Base-by-base conservation (phyloP, 23 red algal genomes). In the Gracilariopsis chorda region DNA sequence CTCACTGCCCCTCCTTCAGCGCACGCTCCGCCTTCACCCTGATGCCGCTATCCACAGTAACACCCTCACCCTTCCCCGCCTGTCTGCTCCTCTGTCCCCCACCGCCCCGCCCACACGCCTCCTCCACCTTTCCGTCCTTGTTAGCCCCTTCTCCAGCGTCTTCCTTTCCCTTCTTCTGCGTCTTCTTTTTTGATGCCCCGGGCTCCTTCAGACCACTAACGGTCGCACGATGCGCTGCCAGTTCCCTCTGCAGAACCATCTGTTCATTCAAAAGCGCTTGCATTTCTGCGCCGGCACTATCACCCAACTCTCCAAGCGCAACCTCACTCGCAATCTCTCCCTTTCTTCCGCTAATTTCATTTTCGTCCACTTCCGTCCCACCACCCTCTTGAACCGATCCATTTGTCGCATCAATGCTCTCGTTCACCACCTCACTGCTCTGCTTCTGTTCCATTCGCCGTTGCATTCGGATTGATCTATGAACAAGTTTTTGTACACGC, bases 381-480 rank as follows among this genome's bases (percentile, higher is more conserved):
- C 32, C 53, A n/a, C 29, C n/a, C 8, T 43, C 77, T 0, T 51
- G 3, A 6, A n/a, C 75, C 25, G 24, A 51, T 29, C 48, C 48
- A 30, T 40, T 57, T 17, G 80, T 65, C 59, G 52, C 34, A 30
- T 30, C 82, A 19, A 40, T 23, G 19, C 82, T 13, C 14, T 35
- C 82, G 30, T 33, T 45, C 44, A 41, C 78, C 23, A 40, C 30
- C 78, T 30, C 78, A 19, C 35, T 11, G 52, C 53, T 47, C 43
- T 87, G 60, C 48, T 46, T 30, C 62, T 87, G 82, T 30, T 87
- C 62, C 42, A 87, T 29, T 14, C 65, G 61, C 45, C 64, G 59
- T 35, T 87, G 52, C 82, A 87, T 55, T 43, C 52, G 33, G 44
- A 87, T 87, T 6, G 82, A 64, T 6, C 82, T 27, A 63, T 87